These are phyloP conservation scores for Mortierella sp. DNA, from an alignment of 371 early-diverging fungal genomes.

Conservation along the genomic window DNA sequence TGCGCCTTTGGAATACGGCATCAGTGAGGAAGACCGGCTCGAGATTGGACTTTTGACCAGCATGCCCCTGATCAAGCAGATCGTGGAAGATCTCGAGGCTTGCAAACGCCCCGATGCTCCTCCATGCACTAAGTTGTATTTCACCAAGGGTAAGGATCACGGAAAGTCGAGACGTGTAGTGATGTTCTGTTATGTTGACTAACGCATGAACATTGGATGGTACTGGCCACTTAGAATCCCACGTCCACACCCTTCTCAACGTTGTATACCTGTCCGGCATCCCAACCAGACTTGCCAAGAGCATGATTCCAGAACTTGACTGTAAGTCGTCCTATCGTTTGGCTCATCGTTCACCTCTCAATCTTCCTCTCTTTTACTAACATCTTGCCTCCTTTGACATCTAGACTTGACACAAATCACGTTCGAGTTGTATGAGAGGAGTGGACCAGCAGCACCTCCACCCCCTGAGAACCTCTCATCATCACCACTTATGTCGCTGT, in stretches of 20 bases:
- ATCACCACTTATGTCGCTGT: too few relatives aligned
- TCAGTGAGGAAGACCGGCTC: slow-evolving; percentile 83
- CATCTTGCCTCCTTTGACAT: not conserved
- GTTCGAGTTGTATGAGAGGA: slow-evolving; percentile 95
- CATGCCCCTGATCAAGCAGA: slow-evolving; percentile 77
- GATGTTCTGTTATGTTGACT: too few relatives aligned
- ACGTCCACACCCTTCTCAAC: slow-evolving; percentile 91
- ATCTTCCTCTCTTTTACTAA: not conserved
- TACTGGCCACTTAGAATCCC: slow-evolving; percentile 75
- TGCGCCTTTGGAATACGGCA: slow-evolving; percentile 94
- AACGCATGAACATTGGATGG: too few relatives aligned
- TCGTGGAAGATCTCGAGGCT: slow-evolving; percentile 81
- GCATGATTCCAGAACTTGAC: slow-evolving; percentile 89
- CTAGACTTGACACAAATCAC: slow-evolving; percentile 94
- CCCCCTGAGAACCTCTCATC: too few relatives aligned
- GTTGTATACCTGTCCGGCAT: slow-evolving; percentile 88
- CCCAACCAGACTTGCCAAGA: slow-evolving; percentile 74
- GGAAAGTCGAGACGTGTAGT: too few relatives aligned
- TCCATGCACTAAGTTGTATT: slow-evolving; percentile 89
- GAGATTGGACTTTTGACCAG: slow-evolving; percentile 89
- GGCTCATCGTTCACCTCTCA: too few relatives aligned
- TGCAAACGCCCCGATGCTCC: slow-evolving; percentile 62
- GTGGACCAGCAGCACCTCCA: slow-evolving; percentile 54
- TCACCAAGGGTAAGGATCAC: slow-evolving; percentile 91
- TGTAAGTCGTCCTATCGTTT: slow-evolving; percentile 68